Conservation (phyloP, 2,329 filamentous ascomycete genomes). For the Diplodia scrobiculata region DNA sequence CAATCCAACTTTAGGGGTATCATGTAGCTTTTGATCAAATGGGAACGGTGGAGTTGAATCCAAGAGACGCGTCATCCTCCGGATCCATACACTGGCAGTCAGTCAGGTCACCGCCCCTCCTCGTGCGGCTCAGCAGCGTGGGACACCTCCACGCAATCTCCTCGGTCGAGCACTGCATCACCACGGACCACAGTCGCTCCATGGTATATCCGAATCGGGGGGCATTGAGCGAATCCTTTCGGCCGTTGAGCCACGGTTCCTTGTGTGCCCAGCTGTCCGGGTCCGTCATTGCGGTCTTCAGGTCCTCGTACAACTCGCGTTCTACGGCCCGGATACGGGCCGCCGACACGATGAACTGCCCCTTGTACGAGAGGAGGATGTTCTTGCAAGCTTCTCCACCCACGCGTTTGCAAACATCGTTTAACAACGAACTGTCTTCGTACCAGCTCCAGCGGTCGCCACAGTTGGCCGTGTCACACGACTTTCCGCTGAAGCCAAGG, state of each 20-base stretch:
- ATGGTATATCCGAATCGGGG: constrained; percentile 38
- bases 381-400: constrained; percentile 38
- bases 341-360: constrained; percentile 53
- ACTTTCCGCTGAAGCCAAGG: constrained; percentile 45
- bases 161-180: constrained; percentile 38
- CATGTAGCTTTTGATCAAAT: constrained; percentile 1
- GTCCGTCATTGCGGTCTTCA: constrained; percentile 36
- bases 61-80: neutral
- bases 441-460: constrained; percentile 47
- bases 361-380: constrained; percentile 50
- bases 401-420: constrained; percentile 36
- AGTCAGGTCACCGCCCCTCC: constrained; percentile 34
- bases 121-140: constrained; percentile 35
- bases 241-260: constrained; percentile 34
- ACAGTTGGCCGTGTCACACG: constrained; percentile 46
- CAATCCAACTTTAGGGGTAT: neutral
- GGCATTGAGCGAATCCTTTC: constrained; percentile 36
- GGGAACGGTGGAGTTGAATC: neutral
- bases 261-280: constrained; percentile 39
- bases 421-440: constrained; percentile 46
- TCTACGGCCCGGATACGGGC: constrained; percentile 46
- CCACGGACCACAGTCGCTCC: constrained; percentile 39
- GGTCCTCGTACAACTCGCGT: constrained; percentile 42
- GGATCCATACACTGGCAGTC: constrained; percentile 41
- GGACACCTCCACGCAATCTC: constrained; percentile 40